These are phyloP conservation scores for Collybia nuda DNA, from an alignment of 768 basidiomycete genomes.

Conservation along the genomic window DNA sequence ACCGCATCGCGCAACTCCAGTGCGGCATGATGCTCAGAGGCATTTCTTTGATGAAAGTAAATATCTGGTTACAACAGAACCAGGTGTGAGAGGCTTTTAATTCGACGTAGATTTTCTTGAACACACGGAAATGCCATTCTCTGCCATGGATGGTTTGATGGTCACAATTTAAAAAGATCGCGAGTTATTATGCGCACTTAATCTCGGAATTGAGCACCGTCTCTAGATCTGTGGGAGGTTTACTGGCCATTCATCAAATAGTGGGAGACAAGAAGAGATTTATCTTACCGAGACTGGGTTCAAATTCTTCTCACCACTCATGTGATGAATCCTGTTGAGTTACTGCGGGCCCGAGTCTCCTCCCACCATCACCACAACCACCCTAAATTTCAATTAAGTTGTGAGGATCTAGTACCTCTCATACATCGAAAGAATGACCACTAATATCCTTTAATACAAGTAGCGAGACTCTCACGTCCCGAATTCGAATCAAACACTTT, in stretches of 20 bases:
- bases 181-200: constrained; percentile 41
- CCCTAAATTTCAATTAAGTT: too few species aligned
- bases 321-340: background rate
- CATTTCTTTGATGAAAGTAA: constrained; percentile 73
- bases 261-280: background rate
- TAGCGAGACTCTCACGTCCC: too few species aligned
- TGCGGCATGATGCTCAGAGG: constrained; percentile 60
- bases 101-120: background rate
- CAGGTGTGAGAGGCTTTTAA: constrained; percentile 1
- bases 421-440: too few species aligned
- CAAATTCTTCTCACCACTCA: background rate
- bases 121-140: constrained; percentile 81
- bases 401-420: too few species aligned
- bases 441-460: too few species aligned
- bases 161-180: background rate
- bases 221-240: constrained; percentile 45
- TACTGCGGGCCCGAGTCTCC: background rate
- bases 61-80: constrained; percentile 51
- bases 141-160: constrained; percentile 30
- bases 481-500: too few species aligned
- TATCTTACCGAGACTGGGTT: background rate
- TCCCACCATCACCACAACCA: background rate
- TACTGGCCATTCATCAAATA: constrained; percentile 2
- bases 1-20: constrained; percentile 71
- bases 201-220: constrained; percentile 60